Percentiles rank a stretch among this genome's conserved stretches.
phyloP scores from a whole-genome alignment of 2,329 filamentous ascomycete genomes.

The Aspergillus sp. region DNA sequence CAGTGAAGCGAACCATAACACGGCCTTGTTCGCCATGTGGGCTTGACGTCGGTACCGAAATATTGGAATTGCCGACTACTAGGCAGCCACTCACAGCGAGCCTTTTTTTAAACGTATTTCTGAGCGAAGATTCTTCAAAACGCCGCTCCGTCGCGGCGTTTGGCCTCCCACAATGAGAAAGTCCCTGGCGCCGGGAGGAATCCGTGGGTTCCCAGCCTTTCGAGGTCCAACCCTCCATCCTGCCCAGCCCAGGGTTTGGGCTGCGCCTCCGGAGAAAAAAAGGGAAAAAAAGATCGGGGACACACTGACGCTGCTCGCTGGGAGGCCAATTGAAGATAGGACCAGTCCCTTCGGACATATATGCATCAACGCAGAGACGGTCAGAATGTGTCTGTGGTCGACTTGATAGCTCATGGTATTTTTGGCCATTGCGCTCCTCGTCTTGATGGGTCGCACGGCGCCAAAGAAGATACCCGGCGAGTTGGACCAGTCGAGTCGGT shows the following conservation, averaged over 20 bases:
- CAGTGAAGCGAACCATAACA: conserved; percentile 8
- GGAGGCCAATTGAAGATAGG: conserved; percentile 1
- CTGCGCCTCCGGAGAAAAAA: neutral
- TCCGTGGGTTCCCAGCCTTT: neutral
- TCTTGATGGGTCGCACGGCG: conserved; percentile 9
- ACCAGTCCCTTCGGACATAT: conserved; percentile 6
- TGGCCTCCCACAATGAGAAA: neutral
- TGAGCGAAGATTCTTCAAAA: neutral
- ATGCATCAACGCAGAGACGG: neutral
- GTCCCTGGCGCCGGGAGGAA: conserved; percentile 3
- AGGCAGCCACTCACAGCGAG: neutral
- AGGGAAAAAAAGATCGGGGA: neutral
- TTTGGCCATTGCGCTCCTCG: conserved; percentile 2
- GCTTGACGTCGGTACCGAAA: conserved; percentile 24
- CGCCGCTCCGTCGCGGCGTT: neutral
- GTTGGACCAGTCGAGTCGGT: conserved; percentile 23
- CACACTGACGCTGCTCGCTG: neutral
- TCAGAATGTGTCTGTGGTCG: conserved; percentile 2
- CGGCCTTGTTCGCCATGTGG: conserved; percentile 24
- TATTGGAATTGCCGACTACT: neutral
- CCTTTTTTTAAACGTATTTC: neutral
- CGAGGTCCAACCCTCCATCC: neutral
- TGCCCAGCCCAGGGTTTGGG: neutral
- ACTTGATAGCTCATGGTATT: conserved; percentile 22
- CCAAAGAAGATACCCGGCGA: neutral